Percentiles rank a stretch among this genome's conserved stretches.
Conservation (phyloP, 2,329 filamentous ascomycete species). For the Cordyceps tenuipes region DNA sequence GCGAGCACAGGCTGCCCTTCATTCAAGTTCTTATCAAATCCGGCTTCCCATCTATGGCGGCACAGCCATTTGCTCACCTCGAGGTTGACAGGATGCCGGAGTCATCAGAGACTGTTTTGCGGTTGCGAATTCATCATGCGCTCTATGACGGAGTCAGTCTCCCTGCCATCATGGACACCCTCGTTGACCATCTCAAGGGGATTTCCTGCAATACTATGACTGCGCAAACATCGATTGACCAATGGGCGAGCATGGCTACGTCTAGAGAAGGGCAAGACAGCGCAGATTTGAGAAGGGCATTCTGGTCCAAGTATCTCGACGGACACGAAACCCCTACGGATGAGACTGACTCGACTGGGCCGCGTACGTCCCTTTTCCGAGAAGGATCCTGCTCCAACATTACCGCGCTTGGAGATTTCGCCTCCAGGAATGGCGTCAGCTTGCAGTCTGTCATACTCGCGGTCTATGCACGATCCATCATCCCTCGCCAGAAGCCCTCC, state of each 20-base stretch:
- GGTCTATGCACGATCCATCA: constrained; percentile 37
- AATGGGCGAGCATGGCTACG: constrained; percentile 33
- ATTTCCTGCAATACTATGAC: neutral
- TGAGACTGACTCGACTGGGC: constrained; percentile 19
- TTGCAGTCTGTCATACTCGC: constrained; percentile 41
- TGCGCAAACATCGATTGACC: neutral
- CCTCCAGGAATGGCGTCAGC: constrained; percentile 49
- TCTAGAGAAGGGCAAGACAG: constrained; percentile 15
- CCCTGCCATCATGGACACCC: constrained; percentile 46
- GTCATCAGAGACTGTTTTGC: constrained; percentile 23
- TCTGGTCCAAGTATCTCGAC: constrained; percentile 36
- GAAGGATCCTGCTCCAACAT: neutral
- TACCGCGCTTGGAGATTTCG: constrained; percentile 16
- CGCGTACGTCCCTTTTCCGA: constrained; percentile 20
- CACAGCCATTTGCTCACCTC: constrained; percentile 20
- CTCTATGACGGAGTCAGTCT: constrained; percentile 83
- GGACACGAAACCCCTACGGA: constrained; percentile 13
- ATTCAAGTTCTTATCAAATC: constrained; percentile 51
- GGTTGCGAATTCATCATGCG: constrained; percentile 69
- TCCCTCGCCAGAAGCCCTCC: neutral
- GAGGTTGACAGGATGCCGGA: neutral
- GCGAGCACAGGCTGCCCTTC: constrained; percentile 39
- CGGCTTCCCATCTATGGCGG: neutral
- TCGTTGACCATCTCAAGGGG: constrained; percentile 19
- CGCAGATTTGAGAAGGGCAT: constrained; percentile 18